Conservation (phyloP, 768 basidiomycete species). For the Russula dissimulans region DNA sequence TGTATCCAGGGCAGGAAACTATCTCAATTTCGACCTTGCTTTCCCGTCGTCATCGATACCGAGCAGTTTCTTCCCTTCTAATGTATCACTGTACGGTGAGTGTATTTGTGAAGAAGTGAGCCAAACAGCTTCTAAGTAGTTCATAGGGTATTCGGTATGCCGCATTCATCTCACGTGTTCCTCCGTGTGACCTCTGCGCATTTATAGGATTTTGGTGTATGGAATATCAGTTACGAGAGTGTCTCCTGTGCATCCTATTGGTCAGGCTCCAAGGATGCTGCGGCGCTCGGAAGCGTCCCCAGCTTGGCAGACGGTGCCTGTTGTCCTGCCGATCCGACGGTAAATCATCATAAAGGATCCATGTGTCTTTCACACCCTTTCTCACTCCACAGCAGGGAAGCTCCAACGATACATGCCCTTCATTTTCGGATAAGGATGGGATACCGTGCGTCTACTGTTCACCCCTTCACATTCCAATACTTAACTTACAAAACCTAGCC, state of each 20-base stretch:
- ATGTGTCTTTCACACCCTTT: neutral
- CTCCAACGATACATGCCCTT: slow-evolving; percentile 45
- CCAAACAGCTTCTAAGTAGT: neutral
- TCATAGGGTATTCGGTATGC: slow-evolving; percentile 33
- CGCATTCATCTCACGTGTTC: neutral
- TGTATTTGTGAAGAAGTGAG: neutral
- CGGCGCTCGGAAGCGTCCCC: slow-evolving; percentile 61
- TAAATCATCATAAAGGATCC: slow-evolving; percentile 24
- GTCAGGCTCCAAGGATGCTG: slow-evolving; percentile 48
- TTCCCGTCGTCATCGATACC: slow-evolving; percentile 65
- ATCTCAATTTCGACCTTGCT: slow-evolving; percentile 76
- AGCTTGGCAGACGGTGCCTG: slow-evolving; percentile 51
- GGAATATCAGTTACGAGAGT: slow-evolving; percentile 67
- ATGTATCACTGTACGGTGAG: slow-evolving; percentile 55
- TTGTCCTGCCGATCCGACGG: slow-evolving; percentile 63
- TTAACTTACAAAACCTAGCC: slow-evolving; percentile 19
- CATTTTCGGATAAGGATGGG: slow-evolving; percentile 59
- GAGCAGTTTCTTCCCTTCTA: slow-evolving; percentile 64
- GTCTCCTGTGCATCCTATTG: slow-evolving; percentile 56
- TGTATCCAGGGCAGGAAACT: slow-evolving; percentile 46
- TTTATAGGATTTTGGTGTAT: slow-evolving; percentile 72
- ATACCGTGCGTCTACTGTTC: slow-evolving; percentile 42
- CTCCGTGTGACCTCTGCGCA: neutral
- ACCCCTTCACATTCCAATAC: neutral
- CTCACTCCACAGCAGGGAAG: slow-evolving; percentile 10